Percentiles rank a stretch among this genome's conserved stretches.
Evolutionary conservation across 345 rosid genomes (phyloP).

Genomic region (Heritiera littoralis): DNA sequence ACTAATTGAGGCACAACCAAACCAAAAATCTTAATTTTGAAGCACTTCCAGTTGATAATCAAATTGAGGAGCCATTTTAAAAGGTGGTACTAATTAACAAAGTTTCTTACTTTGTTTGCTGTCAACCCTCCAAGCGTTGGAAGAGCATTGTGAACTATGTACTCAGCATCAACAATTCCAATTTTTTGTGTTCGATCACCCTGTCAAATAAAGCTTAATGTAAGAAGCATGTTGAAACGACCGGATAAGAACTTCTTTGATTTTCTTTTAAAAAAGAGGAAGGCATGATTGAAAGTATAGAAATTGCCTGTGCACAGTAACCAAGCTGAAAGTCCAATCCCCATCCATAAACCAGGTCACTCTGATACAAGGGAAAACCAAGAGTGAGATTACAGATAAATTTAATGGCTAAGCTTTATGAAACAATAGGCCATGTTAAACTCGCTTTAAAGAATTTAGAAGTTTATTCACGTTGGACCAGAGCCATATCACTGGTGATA

Average conservation of each 20-base stretch:
- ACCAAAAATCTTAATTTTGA: too few relatives aligned
- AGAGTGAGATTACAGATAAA: neutral
- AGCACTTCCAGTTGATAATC: too few relatives aligned
- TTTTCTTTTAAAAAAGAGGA: neutral
- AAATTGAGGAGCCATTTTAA: too few relatives aligned
- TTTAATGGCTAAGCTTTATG: neutral
- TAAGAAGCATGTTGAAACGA: neutral
- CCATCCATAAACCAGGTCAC: slow-evolving; percentile 77
- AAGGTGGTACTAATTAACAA: too few relatives aligned
- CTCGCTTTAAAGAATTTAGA: neutral
- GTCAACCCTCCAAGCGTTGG: slow-evolving; percentile 66
- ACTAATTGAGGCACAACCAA: too few relatives aligned
- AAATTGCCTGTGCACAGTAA: slow-evolving; percentile 73
- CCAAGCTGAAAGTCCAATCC: slow-evolving; percentile 79
- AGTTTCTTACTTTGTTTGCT: slow-evolving; percentile 38
- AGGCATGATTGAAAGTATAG: neutral
- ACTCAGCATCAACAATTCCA: slow-evolving; percentile 81
- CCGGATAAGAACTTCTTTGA: neutral
- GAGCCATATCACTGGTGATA: neutral
- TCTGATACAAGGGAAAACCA: slow-evolving; percentile 35
- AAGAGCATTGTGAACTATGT: slow-evolving; percentile 58
- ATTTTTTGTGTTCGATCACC: slow-evolving; percentile 67
- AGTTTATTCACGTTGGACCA: neutral
- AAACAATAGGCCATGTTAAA: neutral
- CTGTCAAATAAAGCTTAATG: slow-evolving; percentile 35